phyloP scores from a whole-genome alignment of 192 early-diverging fungal species.

The Pecoramyces ruminantium region DNA sequence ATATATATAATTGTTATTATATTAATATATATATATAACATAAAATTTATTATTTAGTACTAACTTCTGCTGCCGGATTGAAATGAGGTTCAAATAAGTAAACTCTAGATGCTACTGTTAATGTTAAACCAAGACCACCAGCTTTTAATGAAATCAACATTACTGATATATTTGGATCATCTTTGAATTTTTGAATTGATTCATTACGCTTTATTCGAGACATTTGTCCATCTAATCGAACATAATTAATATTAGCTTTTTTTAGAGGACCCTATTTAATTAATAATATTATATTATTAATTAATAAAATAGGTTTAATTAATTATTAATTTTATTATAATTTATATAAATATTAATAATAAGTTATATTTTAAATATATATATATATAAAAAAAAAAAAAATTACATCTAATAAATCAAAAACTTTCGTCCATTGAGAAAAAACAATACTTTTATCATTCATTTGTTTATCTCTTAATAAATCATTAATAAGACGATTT shows the following conservation, averaged over 20 bases:
- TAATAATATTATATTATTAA: too few relatives aligned
- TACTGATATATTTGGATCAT: constrained; percentile 31
- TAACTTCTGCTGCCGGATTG: background rate
- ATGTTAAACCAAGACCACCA: constrained; percentile 54
- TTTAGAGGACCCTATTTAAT: constrained; percentile 13
- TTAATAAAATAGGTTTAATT: too few relatives aligned
- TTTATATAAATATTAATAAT: too few relatives aligned
- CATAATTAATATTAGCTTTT: constrained; percentile 34
- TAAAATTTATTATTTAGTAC: too few relatives aligned
- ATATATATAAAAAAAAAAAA: background rate
- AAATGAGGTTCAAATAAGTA: background rate
- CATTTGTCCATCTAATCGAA: constrained; percentile 69
- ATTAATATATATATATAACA: background rate
- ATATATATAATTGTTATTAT: background rate
- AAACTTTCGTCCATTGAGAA: constrained; percentile 81
- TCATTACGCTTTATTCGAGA: constrained; percentile 35
- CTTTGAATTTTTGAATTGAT: constrained; percentile 42
- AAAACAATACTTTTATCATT: constrained; percentile 69
- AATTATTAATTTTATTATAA: too few relatives aligned
- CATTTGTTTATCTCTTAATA: constrained; percentile 1
- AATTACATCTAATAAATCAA: constrained; percentile 43
- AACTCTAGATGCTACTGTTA: constrained; percentile 55
- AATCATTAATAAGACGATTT: constrained; percentile 4
- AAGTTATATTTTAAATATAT: too few relatives aligned
- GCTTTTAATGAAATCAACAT: constrained; percentile 53